Evolutionary conservation across 805 yeast species (phyloP).

Genomic region (Monosporozyma yasuniensis): DNA sequence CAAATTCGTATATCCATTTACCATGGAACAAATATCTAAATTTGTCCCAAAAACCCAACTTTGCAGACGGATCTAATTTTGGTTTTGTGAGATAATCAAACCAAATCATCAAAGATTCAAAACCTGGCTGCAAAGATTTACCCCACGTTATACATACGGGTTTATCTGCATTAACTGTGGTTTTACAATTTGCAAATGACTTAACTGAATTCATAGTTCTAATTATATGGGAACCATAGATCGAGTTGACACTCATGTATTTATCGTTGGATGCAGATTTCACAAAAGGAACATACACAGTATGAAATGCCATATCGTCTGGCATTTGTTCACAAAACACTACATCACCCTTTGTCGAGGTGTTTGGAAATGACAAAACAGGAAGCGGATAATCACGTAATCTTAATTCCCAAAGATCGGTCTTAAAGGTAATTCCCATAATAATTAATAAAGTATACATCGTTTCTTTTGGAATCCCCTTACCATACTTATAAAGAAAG

Average conservation of each 20-base stretch:
- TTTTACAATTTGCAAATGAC: constrained; percentile 40
- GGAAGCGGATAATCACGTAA: constrained; percentile 53
- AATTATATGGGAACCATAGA: constrained; percentile 49
- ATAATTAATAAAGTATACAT: constrained; percentile 50
- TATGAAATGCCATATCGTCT: constrained; percentile 37
- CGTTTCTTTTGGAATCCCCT: constrained; percentile 45
- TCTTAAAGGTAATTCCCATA: constrained; percentile 36
- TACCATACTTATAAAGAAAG: constrained; percentile 34
- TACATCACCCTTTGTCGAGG: constrained; percentile 38
- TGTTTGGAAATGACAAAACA: constrained; percentile 38
- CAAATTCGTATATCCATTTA: constrained; percentile 38
- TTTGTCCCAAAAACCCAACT: constrained; percentile 69
- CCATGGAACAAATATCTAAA: constrained; percentile 49
- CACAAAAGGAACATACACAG: constrained; percentile 49
- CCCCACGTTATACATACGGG: constrained; percentile 57
- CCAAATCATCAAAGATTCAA: constrained; percentile 52
- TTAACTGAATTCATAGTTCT: constrained; percentile 60
- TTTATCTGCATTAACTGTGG: constrained; percentile 36
- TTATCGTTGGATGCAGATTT: constrained; percentile 35
- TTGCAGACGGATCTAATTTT: constrained; percentile 54
- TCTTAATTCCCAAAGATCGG: constrained; percentile 36
- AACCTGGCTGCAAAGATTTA: constrained; percentile 51
- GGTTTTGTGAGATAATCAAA: constrained; percentile 64
- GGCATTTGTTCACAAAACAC: constrained; percentile 51
- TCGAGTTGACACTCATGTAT: constrained; percentile 34